These are phyloP conservation scores for Debaryomycetaceae sp. DNA, from an alignment of 1,139 yeast species.

Conservation along the genomic window DNA sequence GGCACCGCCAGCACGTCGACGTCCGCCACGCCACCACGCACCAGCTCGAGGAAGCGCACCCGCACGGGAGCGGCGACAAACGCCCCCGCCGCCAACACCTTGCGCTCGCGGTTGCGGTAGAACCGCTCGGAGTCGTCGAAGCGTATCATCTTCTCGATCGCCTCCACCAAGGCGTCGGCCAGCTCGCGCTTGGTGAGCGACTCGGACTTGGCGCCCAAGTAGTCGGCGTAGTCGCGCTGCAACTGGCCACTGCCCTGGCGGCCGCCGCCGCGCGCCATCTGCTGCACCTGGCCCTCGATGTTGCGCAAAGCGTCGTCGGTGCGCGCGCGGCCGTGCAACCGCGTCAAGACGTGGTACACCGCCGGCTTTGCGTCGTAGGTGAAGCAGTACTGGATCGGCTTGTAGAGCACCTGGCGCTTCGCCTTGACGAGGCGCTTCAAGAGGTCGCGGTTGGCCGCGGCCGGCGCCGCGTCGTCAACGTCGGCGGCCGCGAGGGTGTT, in stretches of 20 bases:
- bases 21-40: conserved; percentile 7
- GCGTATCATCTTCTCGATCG: conserved; percentile 18
- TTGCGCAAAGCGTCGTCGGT: conserved; percentile 7
- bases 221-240: conserved; percentile 6
- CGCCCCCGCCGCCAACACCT: conserved; percentile 11
- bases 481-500: conserved; percentile 9
- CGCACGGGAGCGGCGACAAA: conserved; percentile 6
- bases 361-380: conserved; percentile 15
- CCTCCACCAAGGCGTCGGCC: conserved; percentile 14
- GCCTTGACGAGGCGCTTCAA: conserved; percentile 15
- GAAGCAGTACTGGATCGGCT: conserved; percentile 28
- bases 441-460: conserved; percentile 8
- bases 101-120: conserved; percentile 14
- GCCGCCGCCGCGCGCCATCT: not conserved
- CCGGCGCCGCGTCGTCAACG: conserved; percentile 4
- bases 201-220: conserved; percentile 11
- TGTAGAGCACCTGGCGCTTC: conserved; percentile 19
- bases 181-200: conserved; percentile 7
- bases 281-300: conserved; percentile 1
- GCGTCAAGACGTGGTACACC: conserved; percentile 10
- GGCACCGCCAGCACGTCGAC: conserved; percentile 8
- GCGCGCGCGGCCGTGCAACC: conserved; percentile 2
- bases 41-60: conserved; percentile 10
- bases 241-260: not conserved
- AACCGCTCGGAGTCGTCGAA: conserved; percentile 14